Percentiles rank a stretch among this genome's conserved stretches.
Evolutionary conservation across 2,329 filamentous ascomycete species (phyloP).

Genomic region (Paramyrothecium roridum): DNA sequence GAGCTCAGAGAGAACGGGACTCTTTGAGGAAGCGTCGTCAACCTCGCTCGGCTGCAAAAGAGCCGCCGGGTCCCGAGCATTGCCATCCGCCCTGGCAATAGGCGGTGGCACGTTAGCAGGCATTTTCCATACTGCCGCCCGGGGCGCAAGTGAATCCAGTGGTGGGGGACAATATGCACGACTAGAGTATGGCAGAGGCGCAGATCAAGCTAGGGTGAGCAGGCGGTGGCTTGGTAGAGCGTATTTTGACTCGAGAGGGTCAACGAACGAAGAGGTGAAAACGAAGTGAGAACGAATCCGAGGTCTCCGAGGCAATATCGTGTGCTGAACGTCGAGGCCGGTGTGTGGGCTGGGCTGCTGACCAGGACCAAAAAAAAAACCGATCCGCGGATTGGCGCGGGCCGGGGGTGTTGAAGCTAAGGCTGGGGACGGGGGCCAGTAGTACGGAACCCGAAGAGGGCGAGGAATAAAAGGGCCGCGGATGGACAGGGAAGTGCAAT

Average conservation of each 20-base stretch:
- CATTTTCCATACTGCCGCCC: conserved; percentile 33
- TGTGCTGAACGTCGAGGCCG: too few relatives aligned
- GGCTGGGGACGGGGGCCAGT: background rate
- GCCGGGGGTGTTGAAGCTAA: background rate
- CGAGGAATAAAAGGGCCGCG: background rate
- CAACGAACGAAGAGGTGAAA: background rate
- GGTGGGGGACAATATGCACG: too few relatives aligned
- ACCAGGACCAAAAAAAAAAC: background rate
- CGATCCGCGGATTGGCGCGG: background rate
- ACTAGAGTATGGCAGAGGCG: too few relatives aligned
- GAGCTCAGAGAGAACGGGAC: conserved; percentile 21
- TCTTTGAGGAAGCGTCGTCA: conserved; percentile 6
- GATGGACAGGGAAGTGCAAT: background rate
- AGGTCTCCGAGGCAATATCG: background rate
- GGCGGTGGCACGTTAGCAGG: conserved; percentile 22
- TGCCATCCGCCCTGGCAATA: conserved; percentile 20
- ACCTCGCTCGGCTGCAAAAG: background rate
- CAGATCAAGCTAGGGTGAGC: background rate
- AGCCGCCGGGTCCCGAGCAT: conserved; percentile 1
- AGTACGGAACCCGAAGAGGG: background rate
- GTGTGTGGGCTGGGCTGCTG: background rate
- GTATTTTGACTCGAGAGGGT: background rate
- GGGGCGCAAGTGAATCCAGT: conserved; percentile 12
- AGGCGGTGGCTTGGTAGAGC: background rate
- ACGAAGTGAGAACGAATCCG: background rate